Conservation (phyloP, 1,139 yeast genomes). For the Groenewaldozyma auringiensis region DNA sequence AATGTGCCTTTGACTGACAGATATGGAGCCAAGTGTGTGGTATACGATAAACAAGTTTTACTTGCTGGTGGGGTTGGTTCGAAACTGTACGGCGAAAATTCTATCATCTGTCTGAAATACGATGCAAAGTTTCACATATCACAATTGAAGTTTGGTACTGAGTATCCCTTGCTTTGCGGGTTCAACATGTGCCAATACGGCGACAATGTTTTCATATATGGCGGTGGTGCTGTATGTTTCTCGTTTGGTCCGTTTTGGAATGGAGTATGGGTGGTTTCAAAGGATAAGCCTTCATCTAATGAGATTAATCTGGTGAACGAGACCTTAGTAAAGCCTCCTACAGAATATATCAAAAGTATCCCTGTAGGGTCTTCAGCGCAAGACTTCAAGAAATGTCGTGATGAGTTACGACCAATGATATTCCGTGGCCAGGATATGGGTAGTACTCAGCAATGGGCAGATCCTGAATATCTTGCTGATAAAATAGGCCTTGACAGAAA, state of each 20-base stretch:
- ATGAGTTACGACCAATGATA: not conserved
- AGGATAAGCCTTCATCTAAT: not conserved
- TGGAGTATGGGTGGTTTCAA: not conserved
- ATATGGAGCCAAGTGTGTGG: constrained; percentile 17
- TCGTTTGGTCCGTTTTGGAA: constrained; percentile 74
- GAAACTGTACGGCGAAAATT: constrained; percentile 16
- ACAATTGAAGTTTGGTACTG: constrained; percentile 1
- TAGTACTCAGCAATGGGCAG: constrained; percentile 25
- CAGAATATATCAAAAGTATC: not conserved
- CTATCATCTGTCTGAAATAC: not conserved
- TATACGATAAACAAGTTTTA: constrained; percentile 8
- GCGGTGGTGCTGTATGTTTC: constrained; percentile 82
- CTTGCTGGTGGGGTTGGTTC: constrained; percentile 33
- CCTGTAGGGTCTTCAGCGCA: constrained; percentile 2
- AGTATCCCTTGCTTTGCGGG: constrained; percentile 55
- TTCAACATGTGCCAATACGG: constrained; percentile 34
- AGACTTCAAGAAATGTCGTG: not conserved
- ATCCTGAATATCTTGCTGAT: constrained; percentile 24
- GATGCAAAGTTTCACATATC: not conserved
- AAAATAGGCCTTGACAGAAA: constrained; percentile 24
- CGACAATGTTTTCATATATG: constrained; percentile 34
- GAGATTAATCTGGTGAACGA: constrained; percentile 1
- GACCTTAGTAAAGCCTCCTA: not conserved
- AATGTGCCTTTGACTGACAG: constrained; percentile 10
- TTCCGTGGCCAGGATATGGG: constrained; percentile 22